phyloP scores from a whole-genome alignment of 495 filamentous ascomycete species.

The Penicillium taxi region DNA sequence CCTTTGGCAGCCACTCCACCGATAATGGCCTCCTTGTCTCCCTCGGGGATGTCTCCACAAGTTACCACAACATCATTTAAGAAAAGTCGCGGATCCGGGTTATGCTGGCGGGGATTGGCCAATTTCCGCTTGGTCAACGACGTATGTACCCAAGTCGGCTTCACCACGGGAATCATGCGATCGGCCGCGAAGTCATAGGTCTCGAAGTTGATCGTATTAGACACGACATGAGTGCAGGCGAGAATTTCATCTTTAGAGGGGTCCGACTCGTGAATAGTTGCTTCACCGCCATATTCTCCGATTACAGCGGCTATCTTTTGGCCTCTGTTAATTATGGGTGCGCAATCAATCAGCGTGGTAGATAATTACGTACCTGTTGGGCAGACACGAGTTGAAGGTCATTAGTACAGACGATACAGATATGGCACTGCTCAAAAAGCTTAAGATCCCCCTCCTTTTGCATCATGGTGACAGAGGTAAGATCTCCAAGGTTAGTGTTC shows the following conservation, averaged over 20 bases:
- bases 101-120: constrained; percentile 74
- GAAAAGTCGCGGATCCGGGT: constrained; percentile 83
- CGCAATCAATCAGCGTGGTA: constrained; percentile 5
- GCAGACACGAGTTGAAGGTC: constrained; percentile 38
- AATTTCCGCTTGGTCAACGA: constrained; percentile 60
- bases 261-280: constrained; percentile 35
- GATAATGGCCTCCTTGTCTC: constrained; percentile 85
- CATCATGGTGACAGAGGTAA: constrained; percentile 23
- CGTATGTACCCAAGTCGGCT: constrained; percentile 66
- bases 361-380: constrained; percentile 35
- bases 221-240: constrained; percentile 73
- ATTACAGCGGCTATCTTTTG: constrained; percentile 30
- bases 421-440: constrained; percentile 38
- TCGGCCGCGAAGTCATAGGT: constrained; percentile 64
- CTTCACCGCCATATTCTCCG: constrained; percentile 48
- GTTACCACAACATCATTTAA: constrained; percentile 74
- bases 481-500: background rate
- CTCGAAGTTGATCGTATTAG: constrained; percentile 78
- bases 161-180: constrained; percentile 75
- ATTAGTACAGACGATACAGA: constrained; percentile 40
- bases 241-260: constrained; percentile 44
- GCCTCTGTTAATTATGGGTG: constrained; percentile 4
- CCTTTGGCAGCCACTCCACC: constrained; percentile 87
- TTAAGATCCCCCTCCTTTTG: constrained; percentile 20
- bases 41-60: constrained; percentile 73